Conservation (phyloP, 106 monocot species). For the Dioscorea zingiberensis region DNA sequence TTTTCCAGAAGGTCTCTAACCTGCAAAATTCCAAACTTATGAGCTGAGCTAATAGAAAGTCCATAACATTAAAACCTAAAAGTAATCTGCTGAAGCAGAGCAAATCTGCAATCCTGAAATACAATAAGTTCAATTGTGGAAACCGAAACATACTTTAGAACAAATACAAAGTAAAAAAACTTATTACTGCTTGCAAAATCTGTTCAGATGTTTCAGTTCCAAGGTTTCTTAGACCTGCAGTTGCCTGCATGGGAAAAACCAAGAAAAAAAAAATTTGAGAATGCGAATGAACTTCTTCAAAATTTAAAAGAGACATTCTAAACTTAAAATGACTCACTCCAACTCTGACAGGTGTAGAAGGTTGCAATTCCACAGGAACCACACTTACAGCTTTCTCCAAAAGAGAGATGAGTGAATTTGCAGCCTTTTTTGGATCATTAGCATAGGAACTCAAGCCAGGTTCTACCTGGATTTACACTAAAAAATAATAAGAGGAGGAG, state of each 20-base stretch:
- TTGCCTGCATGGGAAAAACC: slow-evolving; percentile 52
- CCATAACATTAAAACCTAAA: too few species aligned
- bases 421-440: slow-evolving; percentile 68
- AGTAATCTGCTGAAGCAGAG: too few species aligned
- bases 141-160: too few species aligned
- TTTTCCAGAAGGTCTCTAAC: slow-evolving; percentile 67
- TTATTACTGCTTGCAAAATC: slow-evolving; percentile 71
- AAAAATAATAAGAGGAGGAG: neutral
- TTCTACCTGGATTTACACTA: slow-evolving; percentile 13
- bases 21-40: slow-evolving; percentile 15
- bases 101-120: too few species aligned
- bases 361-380: slow-evolving; percentile 50
- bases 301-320: neutral
- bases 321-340: slow-evolving; percentile 49
- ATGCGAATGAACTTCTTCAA: neutral
- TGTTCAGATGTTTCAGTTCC: slow-evolving; percentile 71
- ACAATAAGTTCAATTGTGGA: too few species aligned
- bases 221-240: slow-evolving; percentile 80
- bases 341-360: slow-evolving; percentile 82
- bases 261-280: neutral
- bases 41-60: too few species aligned
- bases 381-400: slow-evolving; percentile 64
- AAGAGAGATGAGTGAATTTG: slow-evolving; percentile 64
- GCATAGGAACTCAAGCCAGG: slow-evolving; percentile 85
- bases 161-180: neutral